Conservation (phyloP, 2,329 filamentous ascomycete species). For the Fusarium globosum region DNA sequence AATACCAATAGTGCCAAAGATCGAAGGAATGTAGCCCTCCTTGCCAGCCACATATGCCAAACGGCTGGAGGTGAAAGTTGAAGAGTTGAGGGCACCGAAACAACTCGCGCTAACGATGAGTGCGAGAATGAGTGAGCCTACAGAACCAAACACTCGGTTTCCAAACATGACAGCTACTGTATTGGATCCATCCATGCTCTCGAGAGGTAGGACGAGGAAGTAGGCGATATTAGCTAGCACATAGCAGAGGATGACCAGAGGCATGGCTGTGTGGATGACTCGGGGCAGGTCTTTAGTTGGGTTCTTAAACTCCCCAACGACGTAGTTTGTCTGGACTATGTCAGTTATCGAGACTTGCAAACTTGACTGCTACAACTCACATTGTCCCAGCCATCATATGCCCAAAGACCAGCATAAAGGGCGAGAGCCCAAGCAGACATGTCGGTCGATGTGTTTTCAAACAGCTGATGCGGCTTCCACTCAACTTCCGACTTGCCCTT, state of each 20-base stretch:
- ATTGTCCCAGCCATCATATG: constrained; percentile 99
- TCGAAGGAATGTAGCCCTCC: constrained; percentile 87
- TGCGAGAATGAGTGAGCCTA: constrained; percentile 85
- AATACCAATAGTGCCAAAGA: constrained; percentile 87
- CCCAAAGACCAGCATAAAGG: constrained; percentile 95
- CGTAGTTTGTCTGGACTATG: constrained; percentile 84
- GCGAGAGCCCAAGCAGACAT: constrained; percentile 92
- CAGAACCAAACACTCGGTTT: constrained; percentile 84
- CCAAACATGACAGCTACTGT: constrained; percentile 98
- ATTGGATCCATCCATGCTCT: constrained; percentile 85
- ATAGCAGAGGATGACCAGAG: constrained; percentile 90
- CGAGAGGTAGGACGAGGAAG: constrained; percentile 88
- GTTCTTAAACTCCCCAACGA: constrained; percentile 96
- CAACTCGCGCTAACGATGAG: constrained; percentile 91
- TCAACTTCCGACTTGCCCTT: constrained; percentile 80
- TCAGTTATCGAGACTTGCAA: constrained; percentile 5
- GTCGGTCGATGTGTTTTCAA: constrained; percentile 83
- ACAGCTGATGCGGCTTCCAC: constrained; percentile 92
- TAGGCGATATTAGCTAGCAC: constrained; percentile 92
- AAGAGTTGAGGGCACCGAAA: constrained; percentile 94
- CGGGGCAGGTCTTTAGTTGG: constrained; percentile 89
- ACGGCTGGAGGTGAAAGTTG: constrained; percentile 91
- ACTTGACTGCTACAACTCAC: constrained; percentile 63
- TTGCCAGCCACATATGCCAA: constrained; percentile 95
- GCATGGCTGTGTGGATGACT: constrained; percentile 96